Percentiles rank a stretch among this genome's conserved stretches.
phyloP scores from a whole-genome alignment of 208 protist species.

The Trypanosoma avium region DNA sequence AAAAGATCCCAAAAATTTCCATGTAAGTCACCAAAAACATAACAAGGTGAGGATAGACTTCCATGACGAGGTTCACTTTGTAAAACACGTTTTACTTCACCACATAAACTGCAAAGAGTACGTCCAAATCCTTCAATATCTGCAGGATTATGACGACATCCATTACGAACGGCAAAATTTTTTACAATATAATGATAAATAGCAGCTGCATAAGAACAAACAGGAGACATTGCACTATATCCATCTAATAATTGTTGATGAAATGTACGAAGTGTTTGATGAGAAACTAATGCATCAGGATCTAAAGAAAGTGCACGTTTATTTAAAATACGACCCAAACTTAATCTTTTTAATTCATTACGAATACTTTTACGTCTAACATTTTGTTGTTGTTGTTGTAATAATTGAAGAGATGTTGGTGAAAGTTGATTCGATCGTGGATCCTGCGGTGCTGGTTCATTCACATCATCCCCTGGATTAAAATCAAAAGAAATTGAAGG shows the following conservation, averaged over 20 bases:
- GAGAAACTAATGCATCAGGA: constrained; percentile 78
- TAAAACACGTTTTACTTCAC: constrained; percentile 70
- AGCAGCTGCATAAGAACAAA: constrained; percentile 71
- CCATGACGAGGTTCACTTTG: constrained; percentile 73
- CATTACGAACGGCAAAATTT: constrained; percentile 81
- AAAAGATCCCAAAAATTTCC: constrained; percentile 94
- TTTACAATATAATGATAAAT: constrained; percentile 89
- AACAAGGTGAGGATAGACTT: constrained; percentile 78
- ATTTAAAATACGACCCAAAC: constrained; percentile 23
- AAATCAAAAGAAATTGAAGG: constrained; percentile 21
- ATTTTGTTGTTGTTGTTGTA: constrained; percentile 12
- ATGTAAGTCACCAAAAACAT: constrained; percentile 95
- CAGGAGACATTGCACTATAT: constrained; percentile 44
- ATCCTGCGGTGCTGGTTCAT: constrained; percentile 18
- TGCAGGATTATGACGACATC: constrained; percentile 70
- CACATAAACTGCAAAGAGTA: constrained; percentile 74
- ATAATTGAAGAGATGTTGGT: neutral
- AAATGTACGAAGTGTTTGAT: constrained; percentile 75
- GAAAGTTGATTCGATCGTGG: neutral
- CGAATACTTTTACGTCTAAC: constrained; percentile 33
- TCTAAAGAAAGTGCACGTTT: constrained; percentile 68
- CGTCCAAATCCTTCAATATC: constrained; percentile 85
- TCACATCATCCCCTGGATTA: constrained; percentile 7
- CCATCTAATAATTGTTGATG: constrained; percentile 61
- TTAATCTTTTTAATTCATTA: constrained; percentile 18